phyloP scores from a whole-genome alignment of 2,329 filamentous ascomycete genomes.

The Elsinoe ampelina region DNA sequence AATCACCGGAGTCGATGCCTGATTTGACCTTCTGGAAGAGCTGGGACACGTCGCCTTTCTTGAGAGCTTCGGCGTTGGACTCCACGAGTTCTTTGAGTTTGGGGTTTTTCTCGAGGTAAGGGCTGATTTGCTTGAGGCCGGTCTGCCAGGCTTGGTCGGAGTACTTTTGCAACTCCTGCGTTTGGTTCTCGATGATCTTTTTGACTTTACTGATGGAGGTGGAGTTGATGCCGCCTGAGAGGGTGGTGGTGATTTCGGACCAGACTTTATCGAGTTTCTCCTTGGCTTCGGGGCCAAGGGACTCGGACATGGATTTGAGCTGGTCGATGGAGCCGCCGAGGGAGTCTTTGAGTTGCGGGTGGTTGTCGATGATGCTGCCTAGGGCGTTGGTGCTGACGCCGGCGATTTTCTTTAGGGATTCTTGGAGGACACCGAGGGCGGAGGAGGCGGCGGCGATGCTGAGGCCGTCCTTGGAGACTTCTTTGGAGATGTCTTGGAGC shows the following conservation, averaged over 20 bases:
- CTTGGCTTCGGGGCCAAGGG: constrained; percentile 67
- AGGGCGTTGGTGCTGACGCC: constrained; percentile 54
- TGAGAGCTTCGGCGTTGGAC: constrained; percentile 59
- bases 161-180: constrained; percentile 54
- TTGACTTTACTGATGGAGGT: constrained; percentile 47
- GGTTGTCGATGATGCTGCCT: constrained; percentile 59
- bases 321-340: constrained; percentile 59
- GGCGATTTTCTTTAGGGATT: constrained; percentile 52
- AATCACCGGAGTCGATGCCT: constrained; percentile 53
- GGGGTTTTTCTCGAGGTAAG: constrained; percentile 67
- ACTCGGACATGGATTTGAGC: constrained; percentile 58
- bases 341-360: constrained; percentile 64
- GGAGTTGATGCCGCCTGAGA: constrained; percentile 51
- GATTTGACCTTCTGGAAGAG: constrained; percentile 54
- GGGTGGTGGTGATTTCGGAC: constrained; percentile 54
- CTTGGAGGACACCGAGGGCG: constrained; percentile 3
- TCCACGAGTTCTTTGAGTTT: constrained; percentile 63
- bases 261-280: constrained; percentile 66
- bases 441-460: constrained; percentile 27
- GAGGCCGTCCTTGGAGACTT: constrained; percentile 51
- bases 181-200: constrained; percentile 60
- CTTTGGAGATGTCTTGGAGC: constrained; percentile 52
- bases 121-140: constrained; percentile 60
- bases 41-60: constrained; percentile 56
- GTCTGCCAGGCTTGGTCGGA: constrained; percentile 66